Evolutionary conservation across 2,329 filamentous ascomycete genomes (phyloP), one percentile per base, ranked within the genome.

Genomic region (Tricladium varicosporioides): DNA sequence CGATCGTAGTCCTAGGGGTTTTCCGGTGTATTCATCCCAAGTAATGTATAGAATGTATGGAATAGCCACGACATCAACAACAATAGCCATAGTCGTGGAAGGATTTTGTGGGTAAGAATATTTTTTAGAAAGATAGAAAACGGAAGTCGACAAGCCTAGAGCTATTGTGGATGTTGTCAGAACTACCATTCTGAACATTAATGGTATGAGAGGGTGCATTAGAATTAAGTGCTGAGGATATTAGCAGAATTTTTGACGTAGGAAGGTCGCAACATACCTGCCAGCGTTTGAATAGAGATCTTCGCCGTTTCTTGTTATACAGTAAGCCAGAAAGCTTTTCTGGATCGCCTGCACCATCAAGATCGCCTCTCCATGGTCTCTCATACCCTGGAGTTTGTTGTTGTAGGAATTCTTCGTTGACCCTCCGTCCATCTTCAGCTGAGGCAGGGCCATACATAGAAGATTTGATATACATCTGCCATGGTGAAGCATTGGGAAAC

Each of bases 11-110:
- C 94, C 94, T 16, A 99, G 78, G 18, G 95, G 94, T 71, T 95
- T 95, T 31, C 91, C 91, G 5, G 91, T 94, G 74, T 97, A 97
- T 75, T 99, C 94, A 70, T 99, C 94, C 76, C 87, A 96, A 19
- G 92, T 95, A 76, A 97, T 94, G 75, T 96, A 97, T 49, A 89
- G 76, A 54, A 95, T 88, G 74, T 97, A 99, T 2, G 93, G 85
- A 57, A 97, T 81, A 2, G 94, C 93, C 13, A 97, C 81, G 5
- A 88, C 85, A 73, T 97, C 93, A 42, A 99, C 89, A 36, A 91
- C 84, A 53, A 97, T 87, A 31, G 93, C 93, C 76, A 97, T 92
- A 58, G 92, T 83, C 7, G 91, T 89, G 51, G 94, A 95, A 42
- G 88, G 84, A 31, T 83, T 85, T 70, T 91, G 86, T 1, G 78